These are phyloP conservation scores for Conoideocrella luteorostrata DNA, from an alignment of 2,329 filamentous ascomycete genomes.

Conservation along the genomic window DNA sequence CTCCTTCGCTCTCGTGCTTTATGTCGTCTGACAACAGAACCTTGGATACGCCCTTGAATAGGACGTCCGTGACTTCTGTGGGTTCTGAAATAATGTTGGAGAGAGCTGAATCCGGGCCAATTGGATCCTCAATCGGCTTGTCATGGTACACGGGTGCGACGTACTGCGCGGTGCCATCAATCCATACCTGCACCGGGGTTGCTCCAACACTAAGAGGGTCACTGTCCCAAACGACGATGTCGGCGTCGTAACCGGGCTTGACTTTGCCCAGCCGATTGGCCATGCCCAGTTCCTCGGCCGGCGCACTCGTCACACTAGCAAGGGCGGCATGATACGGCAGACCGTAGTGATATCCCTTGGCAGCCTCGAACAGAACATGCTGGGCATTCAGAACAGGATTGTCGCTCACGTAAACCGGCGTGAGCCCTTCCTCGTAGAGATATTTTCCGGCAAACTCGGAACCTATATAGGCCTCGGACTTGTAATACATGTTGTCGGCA, in stretches of 20 bases:
- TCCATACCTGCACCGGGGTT: constrained; percentile 55
- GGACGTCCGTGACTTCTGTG: constrained; percentile 29
- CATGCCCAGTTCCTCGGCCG: constrained; percentile 52
- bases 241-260: constrained; percentile 56
- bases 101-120: constrained; percentile 34
- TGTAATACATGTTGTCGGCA: constrained; percentile 68
- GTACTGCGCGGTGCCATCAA: constrained; percentile 51
- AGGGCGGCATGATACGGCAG: constrained; percentile 55
- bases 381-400: constrained; percentile 66
- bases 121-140: constrained; percentile 38
- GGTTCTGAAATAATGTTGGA: constrained; percentile 36
- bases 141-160: constrained; percentile 46
- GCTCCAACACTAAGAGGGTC: constrained; percentile 56
- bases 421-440: constrained; percentile 58
- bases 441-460: constrained; percentile 62
- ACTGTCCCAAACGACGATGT: constrained; percentile 57
- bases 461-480: constrained; percentile 58
- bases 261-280: constrained; percentile 53
- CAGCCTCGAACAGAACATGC: constrained; percentile 61
- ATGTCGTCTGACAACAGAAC: constrained; percentile 42
- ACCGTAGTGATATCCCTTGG: constrained; percentile 53
- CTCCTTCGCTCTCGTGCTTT: constrained; percentile 22
- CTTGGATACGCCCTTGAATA: constrained; percentile 52
- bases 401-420: constrained; percentile 62
- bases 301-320: constrained; percentile 51